phyloP scores from a whole-genome alignment of 805 yeast species.

The Wickerhamiella australiensis region DNA sequence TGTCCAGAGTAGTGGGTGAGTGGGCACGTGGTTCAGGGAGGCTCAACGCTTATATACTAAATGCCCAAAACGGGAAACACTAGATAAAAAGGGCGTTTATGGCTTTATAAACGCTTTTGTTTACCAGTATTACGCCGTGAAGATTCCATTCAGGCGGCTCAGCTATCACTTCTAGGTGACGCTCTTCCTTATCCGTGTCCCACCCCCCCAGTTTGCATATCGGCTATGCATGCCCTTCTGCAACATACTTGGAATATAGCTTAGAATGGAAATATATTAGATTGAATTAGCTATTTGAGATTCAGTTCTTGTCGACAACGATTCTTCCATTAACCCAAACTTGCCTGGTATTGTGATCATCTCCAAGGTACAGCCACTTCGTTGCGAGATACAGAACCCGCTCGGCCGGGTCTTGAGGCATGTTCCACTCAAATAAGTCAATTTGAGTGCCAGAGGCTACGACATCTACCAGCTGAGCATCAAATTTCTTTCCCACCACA shows the following conservation, averaged over 20 bases:
- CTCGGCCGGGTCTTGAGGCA: conserved; percentile 21
- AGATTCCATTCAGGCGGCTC: too few species aligned
- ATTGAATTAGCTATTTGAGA: not conserved
- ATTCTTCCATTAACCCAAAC: conserved; percentile 76
- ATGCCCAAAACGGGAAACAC: conserved; percentile 2
- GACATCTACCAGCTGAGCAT: conserved; percentile 66
- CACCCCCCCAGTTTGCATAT: not conserved
- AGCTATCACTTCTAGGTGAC: not conserved
- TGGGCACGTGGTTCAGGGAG: conserved; percentile 4
- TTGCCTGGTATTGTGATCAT: conserved; percentile 69
- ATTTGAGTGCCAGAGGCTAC: conserved; percentile 42
- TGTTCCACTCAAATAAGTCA: conserved; percentile 57
- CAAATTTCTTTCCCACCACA: conserved; percentile 67
- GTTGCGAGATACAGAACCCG: conserved; percentile 50
- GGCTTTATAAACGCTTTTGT: too few species aligned
- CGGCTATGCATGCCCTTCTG: not conserved
- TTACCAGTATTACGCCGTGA: too few species aligned
- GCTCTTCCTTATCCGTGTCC: not conserved
- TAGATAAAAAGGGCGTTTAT: too few species aligned
- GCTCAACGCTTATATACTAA: not conserved
- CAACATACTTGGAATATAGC: not conserved
- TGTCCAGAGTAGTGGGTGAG: not conserved
- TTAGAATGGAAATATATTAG: not conserved
- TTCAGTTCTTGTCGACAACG: conserved; percentile 38
- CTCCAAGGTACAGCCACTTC: conserved; percentile 90